Conservation (phyloP, 805 yeast species). For the Yamadazyma sp. region DNA sequence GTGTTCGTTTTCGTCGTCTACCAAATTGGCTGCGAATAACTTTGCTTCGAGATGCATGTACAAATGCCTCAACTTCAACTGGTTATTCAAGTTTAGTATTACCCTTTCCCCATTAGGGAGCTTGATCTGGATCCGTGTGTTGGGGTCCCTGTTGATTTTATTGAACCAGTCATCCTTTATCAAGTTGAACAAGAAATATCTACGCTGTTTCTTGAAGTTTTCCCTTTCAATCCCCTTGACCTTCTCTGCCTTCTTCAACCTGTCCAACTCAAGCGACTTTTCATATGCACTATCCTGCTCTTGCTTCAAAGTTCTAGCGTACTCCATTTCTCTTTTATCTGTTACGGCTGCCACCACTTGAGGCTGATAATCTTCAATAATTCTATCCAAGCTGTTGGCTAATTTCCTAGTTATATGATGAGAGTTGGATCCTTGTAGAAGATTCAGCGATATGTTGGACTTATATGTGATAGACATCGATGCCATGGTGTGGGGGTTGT, state of each 20-base stretch:
- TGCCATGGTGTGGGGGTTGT: constrained; percentile 34
- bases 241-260: constrained; percentile 49
- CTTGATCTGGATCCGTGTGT: constrained; percentile 50
- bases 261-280: constrained; percentile 50
- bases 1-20: constrained; percentile 17
- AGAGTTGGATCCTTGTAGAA: constrained; percentile 11
- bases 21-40: constrained; percentile 21
- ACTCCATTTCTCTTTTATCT: constrained; percentile 43
- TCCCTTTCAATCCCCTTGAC: constrained; percentile 16
- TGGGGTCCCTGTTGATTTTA: constrained; percentile 12
- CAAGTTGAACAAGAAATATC: constrained; percentile 12
- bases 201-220: constrained; percentile 12
- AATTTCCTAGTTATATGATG: constrained; percentile 25
- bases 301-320: constrained; percentile 37
- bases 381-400: constrained; percentile 22
- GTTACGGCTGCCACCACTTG: constrained; percentile 37
- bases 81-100: constrained; percentile 42
- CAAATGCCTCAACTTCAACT: constrained; percentile 44
- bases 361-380: constrained; percentile 33
- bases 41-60: constrained; percentile 51
- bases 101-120: constrained; percentile 53
- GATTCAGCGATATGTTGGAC: constrained; percentile 26
- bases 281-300: constrained; percentile 45
- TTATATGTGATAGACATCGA: constrained; percentile 41
- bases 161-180: constrained; percentile 11